phyloP scores from a whole-genome alignment of 441 rosid species.

The Caryocar brasiliense region DNA sequence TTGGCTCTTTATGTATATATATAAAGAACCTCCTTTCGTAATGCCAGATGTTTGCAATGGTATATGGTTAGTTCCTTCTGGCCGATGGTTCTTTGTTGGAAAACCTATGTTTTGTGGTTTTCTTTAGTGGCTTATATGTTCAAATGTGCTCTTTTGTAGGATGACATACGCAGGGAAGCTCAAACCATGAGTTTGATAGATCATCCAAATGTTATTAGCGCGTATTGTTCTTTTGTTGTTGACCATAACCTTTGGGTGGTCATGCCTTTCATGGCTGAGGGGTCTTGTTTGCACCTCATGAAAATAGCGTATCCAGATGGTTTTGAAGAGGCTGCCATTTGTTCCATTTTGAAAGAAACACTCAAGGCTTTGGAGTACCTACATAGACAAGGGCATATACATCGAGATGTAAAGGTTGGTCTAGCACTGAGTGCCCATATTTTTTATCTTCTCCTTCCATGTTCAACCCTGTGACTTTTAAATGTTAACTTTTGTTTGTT shows the following conservation, averaged over 20 bases:
- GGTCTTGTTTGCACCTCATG: slow-evolving; percentile 97
- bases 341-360: slow-evolving; percentile 85
- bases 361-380: slow-evolving; percentile 93
- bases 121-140: slow-evolving; percentile 5
- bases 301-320: slow-evolving; percentile 89
- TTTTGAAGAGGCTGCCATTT: slow-evolving; percentile 86
- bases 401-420: slow-evolving; percentile 91
- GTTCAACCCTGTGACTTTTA: background rate
- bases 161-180: slow-evolving; percentile 85
- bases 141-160: slow-evolving; percentile 34
- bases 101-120: background rate
- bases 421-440: slow-evolving; percentile 5
- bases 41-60: too few relatives aligned
- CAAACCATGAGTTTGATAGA: slow-evolving; percentile 96
- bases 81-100: background rate
- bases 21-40: too few relatives aligned
- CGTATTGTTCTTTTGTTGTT: slow-evolving; percentile 90
- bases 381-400: slow-evolving; percentile 95
- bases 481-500: slow-evolving; percentile 1
- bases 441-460: slow-evolving; percentile 9
- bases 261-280: slow-evolving; percentile 98
- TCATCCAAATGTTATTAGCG: slow-evolving; percentile 86
- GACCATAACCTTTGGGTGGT: slow-evolving; percentile 86
- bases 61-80: background rate
- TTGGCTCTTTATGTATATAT: too few relatives aligned